Percentiles rank a stretch among this genome's conserved stretches.
phyloP scores from a whole-genome alignment of 495 filamentous ascomycete genomes.

The Aspergillus sparsus region DNA sequence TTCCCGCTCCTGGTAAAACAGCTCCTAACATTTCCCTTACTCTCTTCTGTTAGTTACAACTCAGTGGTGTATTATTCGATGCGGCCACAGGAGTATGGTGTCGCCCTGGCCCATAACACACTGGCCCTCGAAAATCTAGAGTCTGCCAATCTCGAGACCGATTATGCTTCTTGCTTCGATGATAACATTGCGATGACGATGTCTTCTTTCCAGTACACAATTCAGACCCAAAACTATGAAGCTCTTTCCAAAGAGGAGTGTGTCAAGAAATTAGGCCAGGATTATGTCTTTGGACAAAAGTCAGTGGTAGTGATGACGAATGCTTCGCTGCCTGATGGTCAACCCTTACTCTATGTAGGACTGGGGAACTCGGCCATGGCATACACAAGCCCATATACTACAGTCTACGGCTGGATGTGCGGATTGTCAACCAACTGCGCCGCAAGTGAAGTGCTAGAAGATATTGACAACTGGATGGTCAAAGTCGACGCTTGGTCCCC shows the following conservation, averaged over 20 bases:
- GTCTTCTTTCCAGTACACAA: not conserved
- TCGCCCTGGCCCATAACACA: no score
- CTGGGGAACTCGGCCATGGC: constrained; percentile 5
- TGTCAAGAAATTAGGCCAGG: constrained; percentile 4
- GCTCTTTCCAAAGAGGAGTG: constrained; percentile 6
- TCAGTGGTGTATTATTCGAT: constrained; percentile 10
- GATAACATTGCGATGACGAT: not conserved
- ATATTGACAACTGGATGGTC: no score
- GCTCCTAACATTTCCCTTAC: no score
- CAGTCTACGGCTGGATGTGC: constrained; percentile 8
- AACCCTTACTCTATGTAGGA: not conserved
- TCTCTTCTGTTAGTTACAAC: constrained; percentile 17
- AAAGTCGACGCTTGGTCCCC: no score
- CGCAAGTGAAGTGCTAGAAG: no score
- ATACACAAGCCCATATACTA: not conserved
- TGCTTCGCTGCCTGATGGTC: not conserved
- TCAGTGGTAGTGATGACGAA: constrained; percentile 3
- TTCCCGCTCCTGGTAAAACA: not conserved
- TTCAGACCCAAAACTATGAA: not conserved
- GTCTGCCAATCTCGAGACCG: not conserved
- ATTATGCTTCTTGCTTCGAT: not conserved
- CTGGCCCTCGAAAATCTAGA: no score
- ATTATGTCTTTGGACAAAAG: constrained; percentile 3
- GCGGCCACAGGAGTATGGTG: constrained; percentile 6
- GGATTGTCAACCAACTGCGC: no score